phyloP scores from a whole-genome alignment of 1,284 basidiomycete species.

The Xerocomus amazonicus region DNA sequence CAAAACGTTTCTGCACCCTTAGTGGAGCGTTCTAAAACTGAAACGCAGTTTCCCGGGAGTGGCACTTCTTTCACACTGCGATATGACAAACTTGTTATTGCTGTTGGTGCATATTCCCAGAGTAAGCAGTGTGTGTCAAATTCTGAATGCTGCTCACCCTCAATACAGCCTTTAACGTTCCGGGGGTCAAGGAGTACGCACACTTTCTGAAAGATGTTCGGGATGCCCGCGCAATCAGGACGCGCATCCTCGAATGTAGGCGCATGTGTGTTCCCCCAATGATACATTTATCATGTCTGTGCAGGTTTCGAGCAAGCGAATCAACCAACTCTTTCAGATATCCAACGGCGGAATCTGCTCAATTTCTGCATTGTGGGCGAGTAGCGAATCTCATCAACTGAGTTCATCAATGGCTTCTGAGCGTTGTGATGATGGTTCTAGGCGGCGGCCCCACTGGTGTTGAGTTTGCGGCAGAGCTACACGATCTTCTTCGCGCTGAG shows the following conservation, averaged over 20 bases:
- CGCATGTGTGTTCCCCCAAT: background rate
- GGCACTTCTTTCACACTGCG: conserved; percentile 44
- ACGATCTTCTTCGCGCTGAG: conserved; percentile 80
- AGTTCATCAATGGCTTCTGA: conserved; percentile 1
- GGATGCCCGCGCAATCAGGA: conserved; percentile 78
- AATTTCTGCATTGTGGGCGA: conserved; percentile 79
- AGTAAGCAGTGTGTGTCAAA: conserved; percentile 42
- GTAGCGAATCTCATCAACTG: conserved; percentile 19
- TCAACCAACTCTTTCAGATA: conserved; percentile 64
- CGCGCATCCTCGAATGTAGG: conserved; percentile 70
- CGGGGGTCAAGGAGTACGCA: conserved; percentile 73
- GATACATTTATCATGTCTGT: background rate
- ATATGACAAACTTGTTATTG: conserved; percentile 83
- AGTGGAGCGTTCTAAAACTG: conserved; percentile 9
- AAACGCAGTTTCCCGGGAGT: conserved; percentile 8
- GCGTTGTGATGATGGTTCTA: conserved; percentile 20
- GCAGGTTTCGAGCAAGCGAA: conserved; percentile 77
- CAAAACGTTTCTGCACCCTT: conserved; percentile 20
- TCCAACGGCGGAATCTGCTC: conserved; percentile 63
- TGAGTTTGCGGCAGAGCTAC: conserved; percentile 84
- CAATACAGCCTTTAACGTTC: conserved; percentile 55
- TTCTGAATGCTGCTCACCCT: conserved; percentile 1
- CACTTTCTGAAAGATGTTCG: conserved; percentile 81
- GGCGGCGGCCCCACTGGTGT: conserved; percentile 78
- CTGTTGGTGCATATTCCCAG: conserved; percentile 82